These are phyloP conservation scores for Nicotiana attenuata DNA, from an alignment of 257 asterid species.

Conservation along the genomic window DNA sequence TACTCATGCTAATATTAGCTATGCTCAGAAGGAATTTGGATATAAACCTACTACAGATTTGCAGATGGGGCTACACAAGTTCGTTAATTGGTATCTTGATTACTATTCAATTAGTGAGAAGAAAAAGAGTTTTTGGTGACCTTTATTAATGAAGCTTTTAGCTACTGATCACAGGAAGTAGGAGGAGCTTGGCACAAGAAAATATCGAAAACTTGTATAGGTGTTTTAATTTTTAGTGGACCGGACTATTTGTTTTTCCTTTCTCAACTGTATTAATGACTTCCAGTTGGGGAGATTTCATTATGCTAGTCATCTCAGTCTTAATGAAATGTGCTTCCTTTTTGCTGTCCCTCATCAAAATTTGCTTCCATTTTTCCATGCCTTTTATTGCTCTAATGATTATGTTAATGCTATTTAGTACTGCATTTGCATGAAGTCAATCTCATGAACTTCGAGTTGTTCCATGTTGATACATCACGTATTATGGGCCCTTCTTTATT, in stretches of 20 bases:
- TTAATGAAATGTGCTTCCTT: neutral
- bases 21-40: conserved; percentile 29
- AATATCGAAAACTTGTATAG: neutral
- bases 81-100: conserved; percentile 28
- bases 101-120: conserved; percentile 22
- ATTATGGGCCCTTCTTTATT: too few relatives aligned
- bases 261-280: neutral
- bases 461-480: too few relatives aligned
- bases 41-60: conserved; percentile 29
- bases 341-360: neutral
- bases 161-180: neutral
- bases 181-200: neutral
- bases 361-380: neutral
- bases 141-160: neutral
- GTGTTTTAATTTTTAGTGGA: neutral
- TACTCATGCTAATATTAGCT: conserved; percentile 39
- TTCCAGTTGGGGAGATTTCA: neutral
- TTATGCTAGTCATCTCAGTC: neutral
- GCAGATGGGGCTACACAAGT: conserved; percentile 29
- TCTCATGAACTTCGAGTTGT: neutral
- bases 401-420: neutral
- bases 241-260: neutral
- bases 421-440: neutral
- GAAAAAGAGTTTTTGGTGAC: conserved; percentile 16
- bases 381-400: neutral